phyloP scores from a whole-genome alignment of 345 rosid species.

The Populus simonii region DNA sequence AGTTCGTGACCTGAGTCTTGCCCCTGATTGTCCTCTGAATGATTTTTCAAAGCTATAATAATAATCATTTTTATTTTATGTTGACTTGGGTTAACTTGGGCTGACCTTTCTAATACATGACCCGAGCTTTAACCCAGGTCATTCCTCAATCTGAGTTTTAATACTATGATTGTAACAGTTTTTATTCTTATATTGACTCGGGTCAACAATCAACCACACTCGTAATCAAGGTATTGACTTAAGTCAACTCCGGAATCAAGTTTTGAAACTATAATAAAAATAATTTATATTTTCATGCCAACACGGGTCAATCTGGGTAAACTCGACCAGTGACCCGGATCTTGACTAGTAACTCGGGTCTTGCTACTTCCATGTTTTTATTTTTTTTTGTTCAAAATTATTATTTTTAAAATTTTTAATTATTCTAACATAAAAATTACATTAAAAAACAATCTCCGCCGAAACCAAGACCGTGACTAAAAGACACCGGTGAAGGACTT shows the following conservation, averaged over 20 bases:
- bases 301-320: rapidly evolving
- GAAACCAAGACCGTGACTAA: too few relatives aligned
- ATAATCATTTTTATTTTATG: too few relatives aligned
- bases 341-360: rapidly evolving
- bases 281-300: rapidly evolving
- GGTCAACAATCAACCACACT: rapidly evolving
- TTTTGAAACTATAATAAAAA: too few relatives aligned
- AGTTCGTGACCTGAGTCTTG: rapidly evolving
- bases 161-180: too few relatives aligned
- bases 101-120: too few relatives aligned
- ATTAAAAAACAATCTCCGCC: too few relatives aligned
- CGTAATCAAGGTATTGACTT: rapidly evolving
- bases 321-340: rapidly evolving
- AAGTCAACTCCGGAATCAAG: rapidly evolving
- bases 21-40: rapidly evolving
- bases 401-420: too few relatives aligned
- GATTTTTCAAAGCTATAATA: rapidly evolving
- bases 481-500: too few relatives aligned
- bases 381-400: too few relatives aligned
- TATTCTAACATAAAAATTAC: too few relatives aligned
- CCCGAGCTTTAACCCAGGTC: rapidly evolving
- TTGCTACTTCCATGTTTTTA: too few relatives aligned
- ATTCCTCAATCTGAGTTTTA: too few relatives aligned
- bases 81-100: rapidly evolving
- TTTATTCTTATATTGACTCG: rapidly evolving